These are phyloP conservation scores for Pseudogymnoascus sp. DNA, from an alignment of 2,329 filamentous ascomycete genomes.

Conservation along the genomic window DNA sequence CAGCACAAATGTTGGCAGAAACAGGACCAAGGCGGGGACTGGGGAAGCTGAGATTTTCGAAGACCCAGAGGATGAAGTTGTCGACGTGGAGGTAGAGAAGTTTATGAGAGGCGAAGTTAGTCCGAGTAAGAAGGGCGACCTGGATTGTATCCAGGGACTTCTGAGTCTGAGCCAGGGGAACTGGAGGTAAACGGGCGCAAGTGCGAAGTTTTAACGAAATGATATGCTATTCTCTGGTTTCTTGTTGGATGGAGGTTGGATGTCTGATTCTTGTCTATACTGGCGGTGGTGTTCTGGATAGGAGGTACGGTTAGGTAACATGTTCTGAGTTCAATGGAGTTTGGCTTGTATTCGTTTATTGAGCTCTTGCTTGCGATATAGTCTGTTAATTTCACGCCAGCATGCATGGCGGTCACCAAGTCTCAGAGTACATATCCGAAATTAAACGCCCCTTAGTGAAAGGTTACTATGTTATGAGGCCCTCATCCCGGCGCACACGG, in stretches of 20 bases:
- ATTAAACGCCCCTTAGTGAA: not conserved
- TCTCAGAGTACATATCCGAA: not conserved
- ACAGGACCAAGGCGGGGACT: constrained; percentile 15
- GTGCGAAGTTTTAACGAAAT: not conserved
- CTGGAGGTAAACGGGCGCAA: constrained; percentile 48
- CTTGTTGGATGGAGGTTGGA: not conserved
- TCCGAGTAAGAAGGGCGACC: constrained; percentile 67
- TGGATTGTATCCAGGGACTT: constrained; percentile 85
- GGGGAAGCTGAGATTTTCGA: constrained; percentile 45
- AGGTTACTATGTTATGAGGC: constrained; percentile 7
- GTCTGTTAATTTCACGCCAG: not conserved
- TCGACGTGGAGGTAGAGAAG: constrained; percentile 57
- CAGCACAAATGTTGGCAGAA: constrained; percentile 23
- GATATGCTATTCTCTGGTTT: constrained; percentile 6
- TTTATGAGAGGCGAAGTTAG: constrained; percentile 64
- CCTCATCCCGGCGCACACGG: not conserved
- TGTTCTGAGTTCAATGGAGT: constrained; percentile 5
- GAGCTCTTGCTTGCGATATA: not conserved
- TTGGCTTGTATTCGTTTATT: not conserved
- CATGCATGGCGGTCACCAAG: not conserved
- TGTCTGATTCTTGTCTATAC: not conserved
- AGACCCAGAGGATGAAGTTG: constrained; percentile 32
- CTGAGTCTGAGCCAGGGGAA: constrained; percentile 86
- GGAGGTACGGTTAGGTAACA: not conserved
- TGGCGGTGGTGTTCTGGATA: constrained; percentile 8